A percentile compares a stretch with the other conserved stretches of the same genome.
phyloP scores from a whole-genome alignment of 345 rosid genomes.

The Hibiscus trionum region DNA sequence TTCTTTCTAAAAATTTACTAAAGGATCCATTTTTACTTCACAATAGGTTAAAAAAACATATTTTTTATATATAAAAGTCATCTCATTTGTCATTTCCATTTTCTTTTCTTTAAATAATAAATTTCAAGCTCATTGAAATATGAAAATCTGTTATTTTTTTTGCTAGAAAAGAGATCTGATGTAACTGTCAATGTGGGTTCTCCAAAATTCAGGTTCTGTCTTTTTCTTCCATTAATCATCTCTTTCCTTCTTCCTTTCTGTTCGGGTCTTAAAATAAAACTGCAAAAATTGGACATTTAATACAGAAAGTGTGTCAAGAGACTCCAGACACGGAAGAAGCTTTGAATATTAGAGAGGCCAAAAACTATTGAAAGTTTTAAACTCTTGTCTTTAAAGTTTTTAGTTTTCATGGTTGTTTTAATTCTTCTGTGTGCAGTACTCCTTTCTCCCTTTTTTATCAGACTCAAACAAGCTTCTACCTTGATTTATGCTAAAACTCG shows the following conservation, averaged over 20 bases:
- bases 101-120: no score
- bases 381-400: background rate
- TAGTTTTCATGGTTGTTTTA: background rate
- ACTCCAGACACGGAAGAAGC: background rate
- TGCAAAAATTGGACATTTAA: background rate
- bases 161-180: slow-evolving; percentile 8
- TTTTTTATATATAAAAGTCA: background rate
- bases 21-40: background rate
- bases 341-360: background rate
- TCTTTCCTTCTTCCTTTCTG: background rate
- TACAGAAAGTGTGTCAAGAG: background rate
- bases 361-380: background rate
- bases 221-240: background rate
- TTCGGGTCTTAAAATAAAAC: background rate
- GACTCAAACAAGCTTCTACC: background rate
- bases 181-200: background rate
- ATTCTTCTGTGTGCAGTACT: background rate
- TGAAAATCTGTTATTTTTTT: background rate
- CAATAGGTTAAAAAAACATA: background rate
- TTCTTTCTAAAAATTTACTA: background rate
- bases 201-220: background rate
- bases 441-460: background rate
- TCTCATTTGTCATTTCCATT: no score
- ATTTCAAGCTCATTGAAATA: background rate
- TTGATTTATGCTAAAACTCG: slow-evolving; percentile 11